Percentiles rank a stretch among this genome's conserved stretches.
These are phyloP conservation scores for Oxytropis ochrocephala DNA, from an alignment of 306 rosid species.

Conservation along the genomic window DNA sequence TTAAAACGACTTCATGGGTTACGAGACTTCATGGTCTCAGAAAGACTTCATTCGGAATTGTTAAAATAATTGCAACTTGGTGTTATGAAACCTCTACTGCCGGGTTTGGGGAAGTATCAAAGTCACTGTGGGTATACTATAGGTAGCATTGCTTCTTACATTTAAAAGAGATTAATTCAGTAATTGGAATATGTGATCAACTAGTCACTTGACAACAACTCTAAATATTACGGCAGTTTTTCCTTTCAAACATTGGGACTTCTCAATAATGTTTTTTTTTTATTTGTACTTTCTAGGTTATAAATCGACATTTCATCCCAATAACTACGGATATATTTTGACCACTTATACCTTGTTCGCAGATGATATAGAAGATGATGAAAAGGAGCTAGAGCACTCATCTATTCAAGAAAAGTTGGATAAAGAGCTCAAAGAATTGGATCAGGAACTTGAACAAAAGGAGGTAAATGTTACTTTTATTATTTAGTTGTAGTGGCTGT, in stretches of 20 bases:
- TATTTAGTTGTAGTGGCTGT: no score
- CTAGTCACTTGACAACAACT: not conserved
- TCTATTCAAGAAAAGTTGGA: constrained; percentile 84
- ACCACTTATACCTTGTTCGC: constrained; percentile 14
- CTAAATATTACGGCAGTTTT: not conserved
- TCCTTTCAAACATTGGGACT: not conserved
- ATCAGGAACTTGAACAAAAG: constrained; percentile 80
- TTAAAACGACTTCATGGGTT: not conserved
- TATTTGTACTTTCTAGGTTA: not conserved
- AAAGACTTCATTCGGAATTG: not conserved
- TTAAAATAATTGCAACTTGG: not conserved
- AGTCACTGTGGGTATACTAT: not conserved
- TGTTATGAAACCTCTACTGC: not conserved
- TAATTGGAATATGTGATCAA: not conserved
- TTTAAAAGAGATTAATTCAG: not conserved
- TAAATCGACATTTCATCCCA: not conserved
- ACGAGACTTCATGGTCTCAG: not conserved
- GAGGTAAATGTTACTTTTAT: constrained; percentile 48
- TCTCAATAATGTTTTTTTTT: not conserved
- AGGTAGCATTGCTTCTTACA: not conserved
- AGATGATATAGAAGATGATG: constrained; percentile 66
- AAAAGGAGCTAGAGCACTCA: constrained; percentile 85
- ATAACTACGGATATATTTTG: not conserved
- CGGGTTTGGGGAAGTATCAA: not conserved
- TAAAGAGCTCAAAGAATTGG: constrained; percentile 83